Evolutionary conservation across 306 rosid species (phyloP).

Genomic region (Inga leiocalycina): DNA sequence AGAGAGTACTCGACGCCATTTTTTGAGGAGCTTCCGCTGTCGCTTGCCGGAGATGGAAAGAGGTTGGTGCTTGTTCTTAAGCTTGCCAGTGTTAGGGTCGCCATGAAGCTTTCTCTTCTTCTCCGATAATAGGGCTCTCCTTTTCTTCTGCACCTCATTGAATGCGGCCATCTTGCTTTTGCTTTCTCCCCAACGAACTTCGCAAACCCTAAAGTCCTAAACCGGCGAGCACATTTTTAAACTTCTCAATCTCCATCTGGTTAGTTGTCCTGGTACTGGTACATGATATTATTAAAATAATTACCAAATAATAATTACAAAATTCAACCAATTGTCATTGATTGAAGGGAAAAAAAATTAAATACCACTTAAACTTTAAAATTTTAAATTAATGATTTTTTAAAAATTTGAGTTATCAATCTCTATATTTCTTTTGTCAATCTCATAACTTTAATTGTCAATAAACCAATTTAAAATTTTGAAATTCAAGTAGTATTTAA

Average conservation of each 20-base stretch:
- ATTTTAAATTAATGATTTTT: too few species aligned
- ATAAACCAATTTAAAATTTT: too few species aligned
- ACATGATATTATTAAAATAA: not conserved
- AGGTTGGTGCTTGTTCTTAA: constrained; percentile 58
- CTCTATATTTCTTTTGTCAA: too few species aligned
- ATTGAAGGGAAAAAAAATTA: too few species aligned
- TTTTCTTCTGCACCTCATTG: constrained; percentile 86
- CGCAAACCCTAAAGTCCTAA: not conserved
- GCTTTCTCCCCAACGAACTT: not conserved
- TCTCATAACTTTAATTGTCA: too few species aligned
- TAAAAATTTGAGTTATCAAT: too few species aligned
- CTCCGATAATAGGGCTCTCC: constrained; percentile 69
- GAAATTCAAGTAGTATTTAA: too few species aligned
- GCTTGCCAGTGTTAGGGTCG: constrained; percentile 70
- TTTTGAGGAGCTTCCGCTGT: constrained; percentile 87
- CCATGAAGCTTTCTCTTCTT: constrained; percentile 74
- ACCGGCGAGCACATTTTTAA: not conserved
- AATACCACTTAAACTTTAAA: too few species aligned
- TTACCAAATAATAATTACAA: too few species aligned
- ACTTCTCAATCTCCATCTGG: not conserved
- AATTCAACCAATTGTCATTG: too few species aligned
- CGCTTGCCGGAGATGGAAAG: constrained; percentile 78
- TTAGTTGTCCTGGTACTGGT: too few species aligned
- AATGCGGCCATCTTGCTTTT: constrained; percentile 71
- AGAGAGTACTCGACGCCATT: constrained; percentile 68